Conservation (phyloP, 345 rosid genomes). For the Aurinia saxatilis region DNA sequence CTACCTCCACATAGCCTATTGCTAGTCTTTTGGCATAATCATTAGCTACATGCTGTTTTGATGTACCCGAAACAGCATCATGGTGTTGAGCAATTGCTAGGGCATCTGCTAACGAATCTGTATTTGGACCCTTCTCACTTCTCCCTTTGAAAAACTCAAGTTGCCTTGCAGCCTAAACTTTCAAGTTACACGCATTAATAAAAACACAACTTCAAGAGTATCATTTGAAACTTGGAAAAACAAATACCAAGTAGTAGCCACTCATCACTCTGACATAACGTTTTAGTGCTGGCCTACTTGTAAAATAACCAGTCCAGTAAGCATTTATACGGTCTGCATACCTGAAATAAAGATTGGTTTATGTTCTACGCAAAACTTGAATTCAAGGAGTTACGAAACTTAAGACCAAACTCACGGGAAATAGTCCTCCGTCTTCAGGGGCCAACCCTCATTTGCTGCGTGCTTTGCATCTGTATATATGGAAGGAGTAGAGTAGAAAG, state of each 20-base stretch:
- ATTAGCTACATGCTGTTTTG: slow-evolving; percentile 86
- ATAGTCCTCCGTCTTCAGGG: slow-evolving; percentile 76
- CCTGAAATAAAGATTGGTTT: slow-evolving; percentile 37
- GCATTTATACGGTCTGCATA: slow-evolving; percentile 93
- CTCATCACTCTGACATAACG: slow-evolving; percentile 90
- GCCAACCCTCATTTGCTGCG: slow-evolving; percentile 69
- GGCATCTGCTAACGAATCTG: slow-evolving; percentile 84
- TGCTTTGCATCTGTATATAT: slow-evolving; percentile 95
- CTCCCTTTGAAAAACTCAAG: slow-evolving; percentile 83
- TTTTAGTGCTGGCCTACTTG: slow-evolving; percentile 90
- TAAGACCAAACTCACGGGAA: slow-evolving; percentile 73
- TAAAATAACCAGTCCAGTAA: slow-evolving; percentile 96
- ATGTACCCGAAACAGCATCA: slow-evolving; percentile 92
- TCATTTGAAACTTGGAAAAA: background rate
- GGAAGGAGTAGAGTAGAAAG: slow-evolving; percentile 93
- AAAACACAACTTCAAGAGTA: background rate
- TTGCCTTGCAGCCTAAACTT: slow-evolving; percentile 80
- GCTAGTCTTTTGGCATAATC: slow-evolving; percentile 89
- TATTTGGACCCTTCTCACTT: slow-evolving; percentile 51
- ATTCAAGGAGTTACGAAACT: background rate
- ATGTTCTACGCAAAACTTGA: slow-evolving; percentile 15
- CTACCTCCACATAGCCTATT: slow-evolving; percentile 79
- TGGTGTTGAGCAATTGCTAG: slow-evolving; percentile 96
- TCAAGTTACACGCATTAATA: slow-evolving; percentile 15
- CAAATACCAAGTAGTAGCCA: slow-evolving; percentile 76